Evolutionary conservation across 495 filamentous ascomycete genomes (phyloP), one percentile per base, ranked within the genome.

Genomic region (Parmelia sp.): DNA sequence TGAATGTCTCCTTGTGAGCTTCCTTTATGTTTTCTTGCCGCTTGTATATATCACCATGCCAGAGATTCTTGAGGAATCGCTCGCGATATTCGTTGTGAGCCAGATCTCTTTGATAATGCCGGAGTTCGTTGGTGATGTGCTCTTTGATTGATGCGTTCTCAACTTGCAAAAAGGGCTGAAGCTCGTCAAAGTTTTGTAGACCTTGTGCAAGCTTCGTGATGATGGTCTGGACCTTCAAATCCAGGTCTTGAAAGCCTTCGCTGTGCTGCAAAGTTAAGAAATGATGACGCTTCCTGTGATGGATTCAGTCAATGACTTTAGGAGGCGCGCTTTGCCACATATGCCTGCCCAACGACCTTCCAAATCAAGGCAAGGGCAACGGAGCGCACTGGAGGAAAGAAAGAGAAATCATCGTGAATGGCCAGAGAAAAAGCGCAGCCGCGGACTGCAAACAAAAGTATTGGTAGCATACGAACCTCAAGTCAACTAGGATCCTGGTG

Each of bases 1-100:
- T 57, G 47, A 62, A 61, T 59, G 42, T 67, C 36, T 44, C 58
- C 27, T 67, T 33, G 31, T 69, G 61, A 12, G 61, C 53, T 42
- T 40, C 51, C 0, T 21, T 31, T 3, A 67, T 61, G 15, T 35
- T 42, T 19, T 65, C 57, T 17, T 61, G 57, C 9, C 67, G 45
- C 10, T 39, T 51, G 21, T n/a, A 55, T 40, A 56, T 69, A 35
- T 56, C 60, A 19, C 56, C 25, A 35, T 36, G 62, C 56, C 7
- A 19, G n/a, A 68, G 57, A 25, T 49, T 68, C 2, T 49, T 8
- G 8, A 62, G 17, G 3, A 47, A 23, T 23, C 6, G 45, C 12
- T 25, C 17, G 9, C 45, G 9, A 25, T 23, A 47, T 1, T 25
- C 4, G 0, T 47, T 25, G n/a, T 25, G n/a, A 25, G n/a, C 45